Base-by-base conservation (phyloP, 2,329 filamentous ascomycete genomes). In the Fusarium lyarnte region DNA sequence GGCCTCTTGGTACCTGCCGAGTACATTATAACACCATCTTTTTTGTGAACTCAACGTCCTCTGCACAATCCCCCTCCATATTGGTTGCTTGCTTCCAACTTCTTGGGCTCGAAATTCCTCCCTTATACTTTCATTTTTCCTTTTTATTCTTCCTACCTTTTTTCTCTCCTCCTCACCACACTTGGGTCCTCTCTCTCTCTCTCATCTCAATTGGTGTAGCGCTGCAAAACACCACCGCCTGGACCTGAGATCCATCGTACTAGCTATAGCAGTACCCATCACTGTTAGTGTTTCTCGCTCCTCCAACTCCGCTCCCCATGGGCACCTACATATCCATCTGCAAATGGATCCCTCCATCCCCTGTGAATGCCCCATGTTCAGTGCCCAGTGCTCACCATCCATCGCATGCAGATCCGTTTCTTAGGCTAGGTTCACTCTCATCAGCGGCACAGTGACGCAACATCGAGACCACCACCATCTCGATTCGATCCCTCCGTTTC, bases 381-480 rank as follows among this genome's bases (percentile, higher is more conserved):
- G 46, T 31, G 39, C 53, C 35, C 53, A 57, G 19, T 73, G 70
- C 63, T 73, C 72, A 55, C 53, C 55, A 57, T 49, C 43, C 54
- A 55, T 75, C 64, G 67, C 67, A 57, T 61, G 74, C 72, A 76
- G 76, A 77, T 77, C 76, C 52, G 63, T 69, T 58, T 69, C 66
- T 69, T 69, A 47, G 66, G 66, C 55, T 69, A 69, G 65, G 51
- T 60, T 75, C 69, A 36, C 39, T 63, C 69, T 76, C 66, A 76
- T 71, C 73, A 66, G 67, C 71, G 68, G 74, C 70, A 70, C 65
- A 63, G 73, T 77, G 76, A 78, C 76, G 76, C 76, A 76, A 77
- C 71, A 71, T 71, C 72, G 65, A 74, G 69, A 73, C 74, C 65
- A 76, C 74, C 59, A 69, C 59, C 74, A 73, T 72, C 74, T 73